A percentile compares a stretch with the other conserved stretches of the same genome.
Conservation (phyloP, 2,329 filamentous ascomycete species). For the Clonostachys rhizophaga region DNA sequence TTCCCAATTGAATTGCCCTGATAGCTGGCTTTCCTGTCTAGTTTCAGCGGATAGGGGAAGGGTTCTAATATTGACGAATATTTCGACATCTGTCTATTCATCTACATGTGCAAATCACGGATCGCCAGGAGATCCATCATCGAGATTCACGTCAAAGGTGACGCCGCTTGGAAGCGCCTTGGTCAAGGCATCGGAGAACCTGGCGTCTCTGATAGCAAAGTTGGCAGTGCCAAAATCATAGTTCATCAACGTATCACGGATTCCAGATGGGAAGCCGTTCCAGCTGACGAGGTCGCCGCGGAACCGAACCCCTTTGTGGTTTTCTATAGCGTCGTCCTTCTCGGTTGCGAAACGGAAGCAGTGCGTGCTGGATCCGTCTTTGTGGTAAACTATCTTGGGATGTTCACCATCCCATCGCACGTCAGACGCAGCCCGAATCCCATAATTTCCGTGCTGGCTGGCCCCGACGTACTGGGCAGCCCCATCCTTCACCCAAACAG, state of each 20-base stretch:
- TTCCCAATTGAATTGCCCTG: too few species aligned
- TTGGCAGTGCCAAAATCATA: conserved; percentile 7
- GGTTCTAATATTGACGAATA: too few species aligned
- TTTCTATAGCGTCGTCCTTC: conserved; percentile 19
- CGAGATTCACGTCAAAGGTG: conserved; percentile 3
- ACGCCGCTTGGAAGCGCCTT: conserved; percentile 3
- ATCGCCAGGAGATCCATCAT: conserved; percentile 4
- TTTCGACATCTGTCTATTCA: too few species aligned
- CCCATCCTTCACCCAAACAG: conserved; percentile 19
- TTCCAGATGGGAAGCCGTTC: conserved; percentile 19
- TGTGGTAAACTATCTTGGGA: conserved; percentile 31
- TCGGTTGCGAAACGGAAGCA: conserved; percentile 23
- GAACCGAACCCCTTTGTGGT: conserved; percentile 25
- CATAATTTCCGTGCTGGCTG: conserved; percentile 23
- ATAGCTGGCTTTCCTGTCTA: too few species aligned
- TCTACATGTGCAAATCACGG: neutral
- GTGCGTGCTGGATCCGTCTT: conserved; percentile 24
- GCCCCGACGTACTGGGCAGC: conserved; percentile 17
- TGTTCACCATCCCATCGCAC: conserved; percentile 20
- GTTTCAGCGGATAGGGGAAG: too few species aligned
- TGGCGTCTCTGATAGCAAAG: conserved; percentile 4
- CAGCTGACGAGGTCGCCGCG: conserved; percentile 19
- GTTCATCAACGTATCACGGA: conserved; percentile 1
- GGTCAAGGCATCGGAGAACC: conserved; percentile 1
- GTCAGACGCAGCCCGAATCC: conserved; percentile 11